Percentiles rank a stretch among this genome's conserved stretches.
Conservation (phyloP, 805 yeast species). For the Candida taoyuanica region DNA sequence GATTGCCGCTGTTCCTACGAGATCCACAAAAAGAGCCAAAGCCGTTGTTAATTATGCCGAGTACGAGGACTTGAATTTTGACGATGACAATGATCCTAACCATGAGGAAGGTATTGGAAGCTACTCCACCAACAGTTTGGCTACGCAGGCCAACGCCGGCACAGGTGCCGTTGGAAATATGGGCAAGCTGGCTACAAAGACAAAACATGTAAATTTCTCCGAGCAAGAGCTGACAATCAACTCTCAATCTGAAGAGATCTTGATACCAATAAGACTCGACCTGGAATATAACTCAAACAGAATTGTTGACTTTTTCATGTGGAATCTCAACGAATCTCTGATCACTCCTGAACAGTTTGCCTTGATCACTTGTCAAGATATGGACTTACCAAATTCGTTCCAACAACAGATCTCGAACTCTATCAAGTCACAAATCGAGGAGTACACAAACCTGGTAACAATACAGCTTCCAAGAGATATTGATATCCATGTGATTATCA, state of each 20-base stretch:
- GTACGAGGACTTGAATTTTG: constrained; percentile 60
- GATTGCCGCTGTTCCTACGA: constrained; percentile 67
- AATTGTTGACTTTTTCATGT: constrained; percentile 80
- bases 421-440: constrained; percentile 77
- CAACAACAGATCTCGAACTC: constrained; percentile 63
- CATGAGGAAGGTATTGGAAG: constrained; percentile 18
- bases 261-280: constrained; percentile 84
- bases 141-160: constrained; percentile 1
- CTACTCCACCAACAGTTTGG: background rate
- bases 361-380: constrained; percentile 69
- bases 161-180: constrained; percentile 3
- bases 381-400: constrained; percentile 67
- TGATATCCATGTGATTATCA: constrained; percentile 71
- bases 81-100: constrained; percentile 41
- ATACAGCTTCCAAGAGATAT: constrained; percentile 64
- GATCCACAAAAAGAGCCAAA: constrained; percentile 71
- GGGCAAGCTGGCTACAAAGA: constrained; percentile 22
- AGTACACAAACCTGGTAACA: constrained; percentile 57
- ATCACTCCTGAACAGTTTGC: constrained; percentile 90
- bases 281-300: constrained; percentile 83
- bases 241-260: constrained; percentile 52
- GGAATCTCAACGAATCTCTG: constrained; percentile 83
- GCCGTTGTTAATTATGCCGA: constrained; percentile 81
- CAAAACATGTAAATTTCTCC: constrained; percentile 24
- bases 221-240: constrained; percentile 24